These are phyloP conservation scores for Metschnikowia aberdeeniae DNA, from an alignment of 805 yeast genomes.

Conservation along the genomic window DNA sequence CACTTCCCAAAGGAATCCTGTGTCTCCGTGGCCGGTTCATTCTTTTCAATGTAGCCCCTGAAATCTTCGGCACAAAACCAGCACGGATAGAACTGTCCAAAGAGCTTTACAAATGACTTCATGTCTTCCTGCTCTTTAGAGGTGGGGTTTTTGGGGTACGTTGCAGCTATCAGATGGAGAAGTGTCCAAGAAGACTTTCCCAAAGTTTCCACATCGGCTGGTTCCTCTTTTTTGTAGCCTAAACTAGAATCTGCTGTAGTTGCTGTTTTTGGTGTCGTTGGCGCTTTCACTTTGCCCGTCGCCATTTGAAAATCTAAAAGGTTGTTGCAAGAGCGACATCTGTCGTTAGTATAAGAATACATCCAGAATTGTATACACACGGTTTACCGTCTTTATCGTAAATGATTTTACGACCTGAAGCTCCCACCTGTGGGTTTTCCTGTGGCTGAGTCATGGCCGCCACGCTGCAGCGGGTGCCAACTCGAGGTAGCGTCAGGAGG, in stretches of 20 bases:
- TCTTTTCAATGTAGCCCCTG: slow-evolving; percentile 49
- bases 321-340: slow-evolving; percentile 87
- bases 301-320: slow-evolving; percentile 75
- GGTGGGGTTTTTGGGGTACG: slow-evolving; percentile 71
- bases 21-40: slow-evolving; percentile 54
- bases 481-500: slow-evolving; percentile 1
- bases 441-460: background rate
- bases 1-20: slow-evolving; percentile 83
- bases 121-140: slow-evolving; percentile 63
- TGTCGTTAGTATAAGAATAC: slow-evolving; percentile 18
- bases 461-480: background rate
- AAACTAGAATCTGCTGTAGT: slow-evolving; percentile 4
- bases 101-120: slow-evolving; percentile 61
- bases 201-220: slow-evolving; percentile 78
- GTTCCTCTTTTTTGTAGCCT: slow-evolving; percentile 50
- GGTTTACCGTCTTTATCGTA: slow-evolving; percentile 92
- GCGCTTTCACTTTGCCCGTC: slow-evolving; percentile 17
- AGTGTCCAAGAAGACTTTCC: slow-evolving; percentile 93
- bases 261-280: slow-evolving; percentile 5
- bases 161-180: slow-evolving; percentile 85
- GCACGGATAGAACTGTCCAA: slow-evolving; percentile 86
- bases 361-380: slow-evolving; percentile 44
- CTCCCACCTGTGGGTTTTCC: slow-evolving; percentile 44
- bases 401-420: slow-evolving; percentile 62
- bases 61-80: slow-evolving; percentile 91